Base-by-base conservation (phyloP, 2,329 filamentous ascomycete species). In the Apiospora malaysiana region DNA sequence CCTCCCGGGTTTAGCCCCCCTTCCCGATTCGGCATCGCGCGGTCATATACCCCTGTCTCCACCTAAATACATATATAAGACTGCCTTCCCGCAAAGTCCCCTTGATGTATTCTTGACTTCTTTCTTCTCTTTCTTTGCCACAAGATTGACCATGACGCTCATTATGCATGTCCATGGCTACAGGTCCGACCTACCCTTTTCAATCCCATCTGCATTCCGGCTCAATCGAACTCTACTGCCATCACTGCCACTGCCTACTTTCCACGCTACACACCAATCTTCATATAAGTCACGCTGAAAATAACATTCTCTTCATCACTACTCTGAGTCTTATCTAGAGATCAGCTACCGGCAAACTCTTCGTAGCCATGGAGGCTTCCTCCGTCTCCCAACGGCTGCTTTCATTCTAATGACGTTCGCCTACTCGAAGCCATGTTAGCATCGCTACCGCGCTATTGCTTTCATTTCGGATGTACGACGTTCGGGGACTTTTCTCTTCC, bases 61-160 rank as follows among this genome's bases (percentile, higher is more conserved):
- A 14, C 9, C 37, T 25, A 43, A 42, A 66, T 43, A 66, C 14
- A 66, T 66, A 66, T 66, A 66, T 42, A 45, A 45, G 42, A 66
- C 63, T 43, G 37, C 63, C 37, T 42, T 43, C 23, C 37, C 37
- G 10, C 37, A 42, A 66, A 66, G 63, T 66, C 63, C 9, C 42
- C 37, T 45, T 16, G 23, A 66, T 66, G 23, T 66, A 66, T 66
- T 14, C 37, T 66, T 66, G 23, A 42, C 37, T 66, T 66, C 21
- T 23, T 43, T 66, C 37, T 25, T 43, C 37, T 45, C 37, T 66
- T 66, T 66, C 51, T 59, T 59, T 59, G 5, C 16, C 25, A 59
- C 1, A 59, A 37, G 7, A 32, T 59, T 59, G 25, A 59, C 51
- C 51, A 32, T 7, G 16, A 18, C 25, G 7, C 16, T 59, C 25